Base-by-base conservation (phyloP, 495 filamentous ascomycete species). In the Penicillium samsonianum region DNA sequence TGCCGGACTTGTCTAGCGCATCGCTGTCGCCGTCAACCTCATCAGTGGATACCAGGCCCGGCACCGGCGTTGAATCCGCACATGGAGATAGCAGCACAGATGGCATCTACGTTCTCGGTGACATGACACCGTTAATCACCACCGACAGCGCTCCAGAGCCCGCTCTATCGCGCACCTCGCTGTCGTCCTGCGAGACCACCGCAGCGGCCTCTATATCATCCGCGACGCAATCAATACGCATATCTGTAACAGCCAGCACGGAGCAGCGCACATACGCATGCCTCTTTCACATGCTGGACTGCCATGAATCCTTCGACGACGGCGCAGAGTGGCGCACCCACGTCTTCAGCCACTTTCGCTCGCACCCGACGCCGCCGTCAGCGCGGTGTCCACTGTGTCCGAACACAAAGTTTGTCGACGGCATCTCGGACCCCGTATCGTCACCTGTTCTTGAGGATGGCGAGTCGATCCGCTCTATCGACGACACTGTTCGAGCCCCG, bases 251-350 rank as follows among this genome's bases (percentile, higher is more conserved):
- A 53, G 28, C 14, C 45, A 23, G 58, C 23, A 50, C 37, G 42
- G 43, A 53, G 5, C 60, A 56, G n/a, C 58, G 64, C 30, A 56
- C 58, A 28, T 78, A 78, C 56, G 57, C 59, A n/a, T 79, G 76
- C 53, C 66, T 79, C 25, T 79, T 79, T 65, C 68, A 78, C 41
- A 70, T 74, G 58, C 65, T 79, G 1, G 69, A 76, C 56, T 79
- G 76, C 57, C 67, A 79, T 22, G 64, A 74, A 40, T 64, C 65
- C 20, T 79, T 78, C 50, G 63, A 70, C 53, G 65, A 71, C 30
- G 50, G 55, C 25, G 63, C 66, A 5, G 53, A 72, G 33, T 79
- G 76, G 76, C 65, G 65, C 26, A 76, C 67, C 5, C 76, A 79
- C 55, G 70, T 79, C 28, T 59, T 69, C 9, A 73, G 74, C 48